Conservation (phyloP, 441 rosid genomes). For the Croton setiger region DNA sequence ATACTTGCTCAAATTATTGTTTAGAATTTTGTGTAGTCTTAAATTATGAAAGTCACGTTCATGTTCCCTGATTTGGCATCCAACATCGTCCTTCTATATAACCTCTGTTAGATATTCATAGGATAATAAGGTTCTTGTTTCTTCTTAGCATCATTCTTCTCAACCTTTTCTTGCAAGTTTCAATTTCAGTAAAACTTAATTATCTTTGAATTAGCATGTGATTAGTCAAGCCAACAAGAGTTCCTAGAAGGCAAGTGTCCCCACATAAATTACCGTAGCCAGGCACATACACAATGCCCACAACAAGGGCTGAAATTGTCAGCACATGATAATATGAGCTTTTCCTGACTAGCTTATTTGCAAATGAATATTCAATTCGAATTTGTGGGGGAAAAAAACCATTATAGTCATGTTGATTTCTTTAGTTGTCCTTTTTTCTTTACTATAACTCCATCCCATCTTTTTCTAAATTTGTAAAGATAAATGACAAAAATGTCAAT, state of each 20-base stretch:
- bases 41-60: conserved; percentile 11
- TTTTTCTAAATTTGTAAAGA: conserved; percentile 13
- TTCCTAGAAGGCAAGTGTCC: neutral
- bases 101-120: neutral
- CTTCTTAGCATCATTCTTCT: neutral
- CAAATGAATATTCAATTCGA: neutral
- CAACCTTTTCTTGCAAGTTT: neutral
- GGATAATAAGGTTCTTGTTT: conserved; percentile 10
- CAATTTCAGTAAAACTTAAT: neutral
- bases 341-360: neutral
- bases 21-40: conserved; percentile 13
- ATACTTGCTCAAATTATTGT: conserved; percentile 9
- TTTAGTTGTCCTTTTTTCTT: conserved; percentile 9
- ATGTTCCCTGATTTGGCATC: conserved; percentile 14
- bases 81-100: conserved; percentile 10
- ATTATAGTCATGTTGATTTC: neutral
- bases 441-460: neutral
- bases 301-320: neutral
- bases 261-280: neutral
- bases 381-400: neutral
- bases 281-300: neutral
- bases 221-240: neutral
- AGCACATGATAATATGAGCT: neutral
- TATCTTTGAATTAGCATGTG: neutral
- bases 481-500: neutral